Conservation (phyloP, 1,139 yeast genomes). For the Casaregolazyma lundiana region DNA sequence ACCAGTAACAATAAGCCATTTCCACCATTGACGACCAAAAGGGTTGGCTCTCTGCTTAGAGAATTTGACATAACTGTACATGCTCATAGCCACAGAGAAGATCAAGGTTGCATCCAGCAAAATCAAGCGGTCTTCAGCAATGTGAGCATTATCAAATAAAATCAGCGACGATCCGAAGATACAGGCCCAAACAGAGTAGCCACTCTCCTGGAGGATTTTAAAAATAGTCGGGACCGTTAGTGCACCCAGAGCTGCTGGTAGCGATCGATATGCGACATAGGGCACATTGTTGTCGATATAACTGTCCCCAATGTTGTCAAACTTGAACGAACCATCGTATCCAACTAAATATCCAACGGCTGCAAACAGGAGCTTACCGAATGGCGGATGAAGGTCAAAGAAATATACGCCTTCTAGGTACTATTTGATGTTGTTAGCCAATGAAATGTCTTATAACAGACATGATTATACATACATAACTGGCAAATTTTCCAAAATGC, state of each 20-base stretch:
- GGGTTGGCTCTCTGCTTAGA: slow-evolving; percentile 66
- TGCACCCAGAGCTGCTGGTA: slow-evolving; percentile 80
- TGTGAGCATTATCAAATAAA: slow-evolving; percentile 87
- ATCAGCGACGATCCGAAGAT: slow-evolving; percentile 75
- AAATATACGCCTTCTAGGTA: slow-evolving; percentile 33
- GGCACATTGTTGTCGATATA: slow-evolving; percentile 78
- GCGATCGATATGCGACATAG: slow-evolving; percentile 76
- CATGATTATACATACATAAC: slow-evolving; percentile 40
- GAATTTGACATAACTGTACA: slow-evolving; percentile 75
- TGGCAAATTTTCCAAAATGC: slow-evolving; percentile 83
- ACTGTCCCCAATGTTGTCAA: slow-evolving; percentile 83
- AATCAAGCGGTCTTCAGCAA: slow-evolving; percentile 84
- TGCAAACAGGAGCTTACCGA: slow-evolving; percentile 88
- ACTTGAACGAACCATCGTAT: slow-evolving; percentile 84
- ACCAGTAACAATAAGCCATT: slow-evolving; percentile 82
- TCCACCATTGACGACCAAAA: slow-evolving; percentile 73
- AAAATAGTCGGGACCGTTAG: slow-evolving; percentile 79
- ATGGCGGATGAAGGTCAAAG: slow-evolving; percentile 95
- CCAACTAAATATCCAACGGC: slow-evolving; percentile 78
- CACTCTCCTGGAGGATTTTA: slow-evolving; percentile 75
- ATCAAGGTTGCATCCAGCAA: slow-evolving; percentile 86
- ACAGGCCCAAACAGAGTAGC: slow-evolving; percentile 76
- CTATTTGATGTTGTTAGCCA: slow-evolving; percentile 14
- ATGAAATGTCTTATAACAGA: not conserved
- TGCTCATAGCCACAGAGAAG: slow-evolving; percentile 72